Evolutionary conservation across 495 filamentous ascomycete species (phyloP), one percentile per base, ranked within the genome.

Genomic region (Cairneyella variabilis): DNA sequence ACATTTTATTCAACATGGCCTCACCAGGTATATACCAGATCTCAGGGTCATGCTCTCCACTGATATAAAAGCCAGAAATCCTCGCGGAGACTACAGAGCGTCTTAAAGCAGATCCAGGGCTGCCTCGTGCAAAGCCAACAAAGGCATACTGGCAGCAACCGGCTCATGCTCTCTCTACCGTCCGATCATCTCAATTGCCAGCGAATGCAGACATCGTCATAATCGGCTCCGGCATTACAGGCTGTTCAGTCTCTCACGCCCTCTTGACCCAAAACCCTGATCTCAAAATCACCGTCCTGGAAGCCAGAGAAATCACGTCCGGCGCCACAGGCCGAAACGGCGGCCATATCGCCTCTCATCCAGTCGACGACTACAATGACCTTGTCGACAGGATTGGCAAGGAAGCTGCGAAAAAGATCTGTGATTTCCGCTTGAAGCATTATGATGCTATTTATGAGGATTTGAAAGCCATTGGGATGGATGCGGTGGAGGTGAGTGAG

Each of bases 151-250:
- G 30, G 30, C 30, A 34, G 30, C 14, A 8, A 8, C 14, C 30
- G 30, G 8, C 30, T 34, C 30, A 8, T 34, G 30, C 30, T 17
- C 10, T n/a, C n/a, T n/a, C n/a, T n/a, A n/a, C n/a, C n/a, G n/a
- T n/a, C n/a, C n/a, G n/a, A n/a, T n/a, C n/a, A n/a, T 12, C 72
- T 77, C 48, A 54, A 72, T 28, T 76, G 76, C 50, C 79, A 3
- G 28, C 39, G 0, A 64, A 65, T 2, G 76, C 72, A 25, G 77
- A 88, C 50, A 72, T 75, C 32, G 72, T 84, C n/a, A 79, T 89
- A 34, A 79, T 89, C 46, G 86, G 86, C 28, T 84, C 80, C 20
- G 86, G 86, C 3, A 87, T 89, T 51, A 85, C 83, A 1, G 84
- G 86, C 12, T 71, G 80, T 0, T 69, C 76, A 0, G 69, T 86